These are phyloP conservation scores for Oenanthe sinensis DNA, from an alignment of 129 eudicot genomes.

Conservation along the genomic window DNA sequence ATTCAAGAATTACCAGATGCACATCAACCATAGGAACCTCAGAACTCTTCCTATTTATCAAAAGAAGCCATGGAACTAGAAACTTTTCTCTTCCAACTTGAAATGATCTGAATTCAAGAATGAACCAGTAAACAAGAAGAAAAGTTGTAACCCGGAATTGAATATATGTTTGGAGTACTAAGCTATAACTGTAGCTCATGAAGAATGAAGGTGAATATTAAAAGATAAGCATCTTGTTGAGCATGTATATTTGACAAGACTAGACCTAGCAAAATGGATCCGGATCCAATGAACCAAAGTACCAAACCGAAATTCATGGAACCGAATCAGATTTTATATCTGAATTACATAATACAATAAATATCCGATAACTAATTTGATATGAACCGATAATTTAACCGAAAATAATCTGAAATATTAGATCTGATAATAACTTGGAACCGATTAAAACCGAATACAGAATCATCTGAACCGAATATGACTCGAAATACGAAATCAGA, in stretches of 20 bases:
- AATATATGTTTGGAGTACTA: not conserved
- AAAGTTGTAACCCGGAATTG: not conserved
- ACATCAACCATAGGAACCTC: conserved; percentile 97
- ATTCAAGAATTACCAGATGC: conserved; percentile 59
- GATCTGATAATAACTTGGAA: no score
- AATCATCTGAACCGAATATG: no score
- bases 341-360: no score
- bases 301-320: no score
- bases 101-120: conserved; percentile 61
- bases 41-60: conserved; percentile 73
- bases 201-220: not conserved
- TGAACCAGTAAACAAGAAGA: not conserved
- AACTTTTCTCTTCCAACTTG: conserved; percentile 97
- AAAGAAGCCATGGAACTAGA: conserved; percentile 81
- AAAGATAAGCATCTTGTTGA: not conserved
- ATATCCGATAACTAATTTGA: no score
- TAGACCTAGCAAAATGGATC: no score
- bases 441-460: no score
- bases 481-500: no score
- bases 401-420: no score
- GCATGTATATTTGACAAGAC: not conserved
- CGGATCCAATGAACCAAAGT: no score
- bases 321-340: no score
- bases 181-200: not conserved
- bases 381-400: no score